Base-by-base conservation (phyloP, 768 basidiomycete species). In the Chlorophyllum brunneum region DNA sequence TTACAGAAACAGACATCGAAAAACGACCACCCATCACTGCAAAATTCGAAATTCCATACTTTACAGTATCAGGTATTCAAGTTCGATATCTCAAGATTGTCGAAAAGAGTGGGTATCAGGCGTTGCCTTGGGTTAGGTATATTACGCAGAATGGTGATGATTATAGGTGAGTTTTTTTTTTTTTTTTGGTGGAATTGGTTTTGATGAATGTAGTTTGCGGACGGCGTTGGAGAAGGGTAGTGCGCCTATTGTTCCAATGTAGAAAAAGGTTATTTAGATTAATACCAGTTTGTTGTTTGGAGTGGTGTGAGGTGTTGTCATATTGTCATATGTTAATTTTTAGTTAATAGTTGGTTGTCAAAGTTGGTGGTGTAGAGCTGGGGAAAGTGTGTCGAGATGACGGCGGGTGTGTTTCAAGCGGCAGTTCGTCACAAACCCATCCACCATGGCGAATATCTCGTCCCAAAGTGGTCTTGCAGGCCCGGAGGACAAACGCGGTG, bases 31-130 rank as follows among this genome's bases (percentile, higher is more conserved):
- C 97, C 1, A 97, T 98, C 57, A 91, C 91, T 0, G 95, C 98
- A 66, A 94, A 92, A 69, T 99, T 94, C 57, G 95, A 98, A 72
- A 98, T 99, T 36, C 95, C 97, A 0, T 98, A 98, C 71, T 98
- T 98, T 67, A 98, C 95, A 0, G 93, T 97, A 4, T 95, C 93
- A 0, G 95, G 95, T 3, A 94, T 98, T 53, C 95, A 98, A 69
- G 97, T 99, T 11, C 83, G 97, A 46, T 98, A 98, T 68, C 79
- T 99, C 57, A 98, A 98, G 70, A 93, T 99, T 47, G 94, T 98
- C 0, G 97, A 99, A 71, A 98, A 98, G 78, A 92, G 90, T 56
- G 97, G 94, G 16, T 98, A 99, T 67, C 92, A 95, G 67, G 92
- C 93, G 3, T 69, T 95, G 38, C 95, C 94, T 1, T 97, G 95